Evolutionary conservation across 2,329 filamentous ascomycete species (phyloP).

Genomic region (Neocatenulostroma microsporum): DNA sequence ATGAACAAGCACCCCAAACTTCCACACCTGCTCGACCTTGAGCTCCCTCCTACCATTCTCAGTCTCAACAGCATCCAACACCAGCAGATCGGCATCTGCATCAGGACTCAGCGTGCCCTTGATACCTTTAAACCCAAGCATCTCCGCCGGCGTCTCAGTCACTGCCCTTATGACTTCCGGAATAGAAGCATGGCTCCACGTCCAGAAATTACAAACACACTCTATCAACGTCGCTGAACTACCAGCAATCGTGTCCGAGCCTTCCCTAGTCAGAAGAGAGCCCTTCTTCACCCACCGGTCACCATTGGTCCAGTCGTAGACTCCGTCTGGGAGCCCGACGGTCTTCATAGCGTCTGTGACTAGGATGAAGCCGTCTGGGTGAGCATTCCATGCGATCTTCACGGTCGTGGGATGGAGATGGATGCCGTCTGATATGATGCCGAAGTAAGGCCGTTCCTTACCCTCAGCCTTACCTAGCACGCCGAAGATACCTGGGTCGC

Average conservation of each 20-base stretch:
- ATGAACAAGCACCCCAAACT: conserved; percentile 50
- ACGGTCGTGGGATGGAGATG: conserved; percentile 82
- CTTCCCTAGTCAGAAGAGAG: conserved; percentile 64
- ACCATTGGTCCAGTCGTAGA: conserved; percentile 77
- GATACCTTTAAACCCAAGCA: conserved; percentile 59
- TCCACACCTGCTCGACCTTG: conserved; percentile 69
- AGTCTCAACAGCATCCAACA: conserved; percentile 49
- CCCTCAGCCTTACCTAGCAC: conserved; percentile 57
- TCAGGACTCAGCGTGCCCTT: conserved; percentile 53
- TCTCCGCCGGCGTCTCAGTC: conserved; percentile 66
- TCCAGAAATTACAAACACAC: conserved; percentile 73
- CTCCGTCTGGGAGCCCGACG: conserved; percentile 73
- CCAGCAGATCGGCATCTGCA: conserved; percentile 52
- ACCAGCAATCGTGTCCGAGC: conserved; percentile 67
- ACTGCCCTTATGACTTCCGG: conserved; percentile 64
- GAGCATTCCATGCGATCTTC: conserved; percentile 80
- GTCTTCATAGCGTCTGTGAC: conserved; percentile 91
- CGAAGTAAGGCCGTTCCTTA: conserved; percentile 63
- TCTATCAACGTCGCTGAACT: conserved; percentile 55
- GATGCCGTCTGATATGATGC: conserved; percentile 83
- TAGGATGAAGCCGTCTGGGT: conserved; percentile 76
- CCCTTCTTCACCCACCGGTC: conserved; percentile 63
- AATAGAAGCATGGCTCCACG: conserved; percentile 62
- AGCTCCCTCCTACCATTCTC: conserved; percentile 44
- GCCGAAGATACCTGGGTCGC: conserved; percentile 84